phyloP scores from a whole-genome alignment of 768 basidiomycete genomes.

The Collybia sp. region DNA sequence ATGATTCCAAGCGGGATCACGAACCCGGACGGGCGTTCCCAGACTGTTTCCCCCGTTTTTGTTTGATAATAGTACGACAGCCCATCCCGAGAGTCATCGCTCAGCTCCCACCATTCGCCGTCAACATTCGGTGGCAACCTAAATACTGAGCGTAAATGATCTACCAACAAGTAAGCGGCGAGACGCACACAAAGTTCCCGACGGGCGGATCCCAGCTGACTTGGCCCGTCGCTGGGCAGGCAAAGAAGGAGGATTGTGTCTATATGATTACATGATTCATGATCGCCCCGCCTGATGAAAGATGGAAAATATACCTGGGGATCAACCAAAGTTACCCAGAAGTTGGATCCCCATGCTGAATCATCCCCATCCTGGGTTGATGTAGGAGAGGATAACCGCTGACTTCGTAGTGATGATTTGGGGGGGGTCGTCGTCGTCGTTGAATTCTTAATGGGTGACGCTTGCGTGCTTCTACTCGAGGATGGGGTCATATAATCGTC shows the following conservation, averaged over 20 bases:
- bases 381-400: constrained; percentile 13
- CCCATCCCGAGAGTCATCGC: constrained; percentile 78
- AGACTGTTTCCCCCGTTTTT: constrained; percentile 84
- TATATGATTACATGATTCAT: constrained; percentile 12
- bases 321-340: constrained; percentile 93
- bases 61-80: constrained; percentile 95
- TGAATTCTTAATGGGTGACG: too few relatives aligned
- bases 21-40: constrained; percentile 87
- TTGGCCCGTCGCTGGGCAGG: constrained; percentile 88
- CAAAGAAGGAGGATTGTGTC: constrained; percentile 76
- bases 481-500: too few relatives aligned
- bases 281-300: neutral
- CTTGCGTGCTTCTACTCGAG: too few relatives aligned
- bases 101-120: constrained; percentile 96
- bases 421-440: neutral
- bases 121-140: constrained; percentile 80
- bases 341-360: constrained; percentile 80
- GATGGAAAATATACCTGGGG: constrained; percentile 57
- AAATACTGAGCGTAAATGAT: constrained; percentile 11
- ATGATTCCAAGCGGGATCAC: constrained; percentile 89
- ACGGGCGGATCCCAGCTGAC: constrained; percentile 92
- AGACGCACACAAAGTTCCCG: constrained; percentile 79
- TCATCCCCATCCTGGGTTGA: constrained; percentile 34
- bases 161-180: constrained; percentile 10
- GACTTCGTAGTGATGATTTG: constrained; percentile 1